Percentiles rank a stretch among this genome's conserved stretches.
Conservation (phyloP, 1,284 basidiomycete genomes). For the Boletellus dicymbophilus region DNA sequence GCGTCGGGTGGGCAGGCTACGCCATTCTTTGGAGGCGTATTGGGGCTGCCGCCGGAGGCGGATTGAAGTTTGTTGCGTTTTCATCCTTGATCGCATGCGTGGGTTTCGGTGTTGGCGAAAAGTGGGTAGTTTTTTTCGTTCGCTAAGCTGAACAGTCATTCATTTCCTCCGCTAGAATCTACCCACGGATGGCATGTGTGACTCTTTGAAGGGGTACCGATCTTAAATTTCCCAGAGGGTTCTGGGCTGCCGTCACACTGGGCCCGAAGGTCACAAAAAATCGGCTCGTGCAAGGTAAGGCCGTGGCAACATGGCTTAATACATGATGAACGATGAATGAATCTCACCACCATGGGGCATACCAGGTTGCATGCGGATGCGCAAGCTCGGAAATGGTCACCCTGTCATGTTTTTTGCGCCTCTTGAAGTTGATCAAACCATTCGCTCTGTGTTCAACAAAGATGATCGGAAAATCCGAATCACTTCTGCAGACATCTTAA, state of each 20-base stretch:
- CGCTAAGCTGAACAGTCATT: no score
- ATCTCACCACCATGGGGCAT: no score
- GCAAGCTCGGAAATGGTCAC: slow-evolving; percentile 47
- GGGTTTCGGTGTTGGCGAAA: slow-evolving; percentile 61
- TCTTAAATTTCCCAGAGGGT: slow-evolving; percentile 44
- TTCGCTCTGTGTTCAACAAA: slow-evolving; percentile 31
- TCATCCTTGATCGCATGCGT: slow-evolving; percentile 52
- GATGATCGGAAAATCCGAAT: slow-evolving; percentile 8
- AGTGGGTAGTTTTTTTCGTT: slow-evolving; percentile 37
- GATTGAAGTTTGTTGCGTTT: slow-evolving; percentile 51
- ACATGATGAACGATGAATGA: no score
- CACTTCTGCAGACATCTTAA: slow-evolving; percentile 36
- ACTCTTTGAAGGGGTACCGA: slow-evolving; percentile 56
- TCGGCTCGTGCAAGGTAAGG: slow-evolving; percentile 47
- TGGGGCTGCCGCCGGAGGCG: slow-evolving; percentile 60
- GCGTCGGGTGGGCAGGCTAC: slow-evolving; percentile 49
- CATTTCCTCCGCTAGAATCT: no score
- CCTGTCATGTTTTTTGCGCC: slow-evolving; percentile 50
- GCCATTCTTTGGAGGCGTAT: slow-evolving; percentile 57
- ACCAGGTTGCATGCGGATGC: slow-evolving; percentile 48
- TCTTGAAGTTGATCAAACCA: slow-evolving; percentile 40
- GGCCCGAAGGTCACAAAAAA: slow-evolving; percentile 55
- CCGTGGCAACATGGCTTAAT: no score
- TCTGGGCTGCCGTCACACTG: slow-evolving; percentile 50
- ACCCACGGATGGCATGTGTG: no score